Evolutionary conservation across 306 rosid genomes (phyloP).

Genomic region (Boehmeria nivea): DNA sequence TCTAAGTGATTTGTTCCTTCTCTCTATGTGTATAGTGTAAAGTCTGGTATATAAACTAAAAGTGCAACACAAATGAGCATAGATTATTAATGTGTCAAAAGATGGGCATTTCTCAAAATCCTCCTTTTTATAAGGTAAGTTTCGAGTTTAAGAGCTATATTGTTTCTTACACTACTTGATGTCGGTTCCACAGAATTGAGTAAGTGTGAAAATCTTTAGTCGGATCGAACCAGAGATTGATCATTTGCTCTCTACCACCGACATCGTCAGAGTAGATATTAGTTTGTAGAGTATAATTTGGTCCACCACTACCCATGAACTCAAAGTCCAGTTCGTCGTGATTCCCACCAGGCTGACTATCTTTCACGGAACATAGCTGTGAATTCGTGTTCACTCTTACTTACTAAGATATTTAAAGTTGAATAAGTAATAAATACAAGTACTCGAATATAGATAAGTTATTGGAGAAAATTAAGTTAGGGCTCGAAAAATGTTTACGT

Average conservation of each 20-base stretch:
- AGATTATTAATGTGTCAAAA: too few relatives aligned
- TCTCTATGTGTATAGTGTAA: too few relatives aligned
- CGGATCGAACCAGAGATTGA: slow-evolving; percentile 27
- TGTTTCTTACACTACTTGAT: slow-evolving; percentile 22
- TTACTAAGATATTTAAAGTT: not conserved
- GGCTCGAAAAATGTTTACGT: not conserved
- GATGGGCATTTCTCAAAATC: too few relatives aligned
- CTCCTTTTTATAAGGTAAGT: too few relatives aligned
- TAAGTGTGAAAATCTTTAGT: slow-evolving; percentile 19
- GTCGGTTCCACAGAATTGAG: slow-evolving; percentile 24
- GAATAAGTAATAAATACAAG: not conserved
- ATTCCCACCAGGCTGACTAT: not conserved
- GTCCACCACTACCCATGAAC: slow-evolving; percentile 13
- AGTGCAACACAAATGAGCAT: too few relatives aligned
- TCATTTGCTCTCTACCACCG: slow-evolving; percentile 21
- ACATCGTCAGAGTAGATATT: slow-evolving; percentile 16
- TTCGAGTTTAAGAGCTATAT: too few relatives aligned
- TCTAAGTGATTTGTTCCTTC: too few relatives aligned
- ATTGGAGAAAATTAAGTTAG: too few relatives aligned
- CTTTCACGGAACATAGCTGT: too few relatives aligned
- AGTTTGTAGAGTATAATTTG: slow-evolving; percentile 4
- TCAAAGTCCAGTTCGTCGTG: slow-evolving; percentile 27
- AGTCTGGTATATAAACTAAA: too few relatives aligned
- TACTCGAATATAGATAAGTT: not conserved
- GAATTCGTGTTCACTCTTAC: too few relatives aligned